Evolutionary conservation across 768 basidiomycete genomes (phyloP), one percentile per base, ranked within the genome.

Genomic region (Suillus discolor): DNA sequence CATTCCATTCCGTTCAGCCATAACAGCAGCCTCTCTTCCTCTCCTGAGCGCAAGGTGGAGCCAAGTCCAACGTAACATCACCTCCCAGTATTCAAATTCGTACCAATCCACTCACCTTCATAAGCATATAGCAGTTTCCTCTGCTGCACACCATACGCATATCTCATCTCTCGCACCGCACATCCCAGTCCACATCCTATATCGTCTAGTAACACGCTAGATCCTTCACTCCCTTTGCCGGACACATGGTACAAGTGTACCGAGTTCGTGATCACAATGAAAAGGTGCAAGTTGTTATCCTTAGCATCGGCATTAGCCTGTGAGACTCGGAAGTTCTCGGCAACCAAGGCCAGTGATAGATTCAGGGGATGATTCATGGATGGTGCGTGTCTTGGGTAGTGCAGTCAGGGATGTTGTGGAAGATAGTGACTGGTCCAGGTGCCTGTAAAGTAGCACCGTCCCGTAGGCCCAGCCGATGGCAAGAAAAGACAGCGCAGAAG

Each of bases 271-370:
- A 96, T 98, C n/a, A 91, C 90, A 54, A 99, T 90, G 75, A 96
- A 91, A 8, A 98, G 83, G 71, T 87, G 86, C 18, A 87, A 72
- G 23, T 82, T 80, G 20, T 75, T 71, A 4, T 81, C 78, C 15
- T 45, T 66, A 2, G 66, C 61, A 4, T 54, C 44, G 6, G 61
- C 36, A 31, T 47, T 12, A 47, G 67, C n/a, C n/a, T n/a, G n/a
- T 34, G 12, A 13, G 74, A 25, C 6, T 25, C 13, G 23, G 23
- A 77, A 0, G 89, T 83, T 73, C 93, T 90, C 23, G 86, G 79
- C 98, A 96, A 0, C 94, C 94, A 2, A 99, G 85, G 4, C 92
- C 95, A 0, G 96, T 98, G 63, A 99, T 89, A 0, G 97, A 95
- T 72, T 99, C 96, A 0, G 87, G 84, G 0, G 89, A 82, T 3